Conservation (phyloP, 768 basidiomycete species). For the Suillus placidus region DNA sequence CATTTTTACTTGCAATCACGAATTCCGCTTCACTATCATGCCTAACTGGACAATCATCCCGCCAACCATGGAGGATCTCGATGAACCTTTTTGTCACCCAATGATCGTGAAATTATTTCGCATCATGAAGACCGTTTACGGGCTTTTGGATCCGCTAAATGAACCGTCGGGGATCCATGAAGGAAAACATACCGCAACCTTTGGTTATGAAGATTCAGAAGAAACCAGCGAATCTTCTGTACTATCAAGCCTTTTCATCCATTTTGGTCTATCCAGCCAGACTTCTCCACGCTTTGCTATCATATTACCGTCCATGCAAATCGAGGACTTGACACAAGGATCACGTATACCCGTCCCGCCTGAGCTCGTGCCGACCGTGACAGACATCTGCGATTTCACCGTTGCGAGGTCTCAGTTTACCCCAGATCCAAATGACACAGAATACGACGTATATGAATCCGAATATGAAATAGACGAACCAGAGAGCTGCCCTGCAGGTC, state of each 20-base stretch:
- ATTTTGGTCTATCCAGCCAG: constrained; percentile 5
- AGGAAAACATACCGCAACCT: background rate
- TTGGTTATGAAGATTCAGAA: background rate
- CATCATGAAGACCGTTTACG: background rate
- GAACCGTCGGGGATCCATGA: background rate
- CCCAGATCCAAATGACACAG: background rate
- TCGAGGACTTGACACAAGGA: background rate
- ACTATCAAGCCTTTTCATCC: background rate
- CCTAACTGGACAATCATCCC: background rate
- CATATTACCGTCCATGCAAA: background rate
- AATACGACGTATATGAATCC: background rate
- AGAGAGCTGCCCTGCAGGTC: background rate
- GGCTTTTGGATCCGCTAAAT: background rate
- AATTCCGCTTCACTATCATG: background rate
- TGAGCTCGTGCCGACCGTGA: background rate
- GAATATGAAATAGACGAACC: background rate
- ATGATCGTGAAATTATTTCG: background rate
- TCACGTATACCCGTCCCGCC: background rate
- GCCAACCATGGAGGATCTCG: background rate
- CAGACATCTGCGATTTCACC: background rate
- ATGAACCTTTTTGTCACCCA: background rate
- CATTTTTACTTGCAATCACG: background rate
- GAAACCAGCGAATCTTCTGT: background rate
- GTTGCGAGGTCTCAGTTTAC: background rate
- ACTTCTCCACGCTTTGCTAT: constrained; percentile 1